A percentile compares a stretch with the other conserved stretches of the same genome.
Evolutionary conservation across 805 yeast species (phyloP).

Genomic region (Teunomyces aglyptinius): DNA sequence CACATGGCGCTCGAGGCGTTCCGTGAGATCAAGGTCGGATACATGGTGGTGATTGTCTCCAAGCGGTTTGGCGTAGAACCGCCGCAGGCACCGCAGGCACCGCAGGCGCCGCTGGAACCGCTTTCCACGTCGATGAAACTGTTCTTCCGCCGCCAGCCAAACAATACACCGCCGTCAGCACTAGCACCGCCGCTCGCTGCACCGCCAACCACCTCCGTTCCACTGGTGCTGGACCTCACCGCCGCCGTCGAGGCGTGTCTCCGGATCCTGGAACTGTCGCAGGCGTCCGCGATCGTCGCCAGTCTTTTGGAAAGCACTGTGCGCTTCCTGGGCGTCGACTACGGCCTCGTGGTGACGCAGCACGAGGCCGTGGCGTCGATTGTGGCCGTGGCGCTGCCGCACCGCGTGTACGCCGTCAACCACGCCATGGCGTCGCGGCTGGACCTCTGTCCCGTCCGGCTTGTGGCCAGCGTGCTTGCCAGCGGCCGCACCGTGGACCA

Average conservation of each 20-base stretch:
- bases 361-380: constrained; percentile 22
- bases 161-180: background rate
- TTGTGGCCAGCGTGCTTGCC: constrained; percentile 38
- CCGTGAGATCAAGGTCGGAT: constrained; percentile 9
- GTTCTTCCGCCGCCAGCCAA: too few relatives aligned
- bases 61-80: constrained; percentile 20
- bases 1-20: constrained; percentile 36
- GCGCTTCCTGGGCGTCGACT: constrained; percentile 31
- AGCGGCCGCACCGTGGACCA: constrained; percentile 36
- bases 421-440: constrained; percentile 39
- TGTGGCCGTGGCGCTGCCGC: constrained; percentile 28
- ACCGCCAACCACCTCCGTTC: background rate
- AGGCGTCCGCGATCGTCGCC: constrained; percentile 33
- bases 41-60: constrained; percentile 20
- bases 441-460: constrained; percentile 42
- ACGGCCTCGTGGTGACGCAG: constrained; percentile 29
- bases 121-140: background rate
- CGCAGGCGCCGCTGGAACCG: background rate
- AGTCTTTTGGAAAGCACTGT: constrained; percentile 41
- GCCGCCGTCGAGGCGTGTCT: constrained; percentile 46
- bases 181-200: background rate
- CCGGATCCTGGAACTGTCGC: constrained; percentile 48
- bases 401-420: constrained; percentile 19
- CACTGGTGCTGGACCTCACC: constrained; percentile 10
- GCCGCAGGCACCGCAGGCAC: too few relatives aligned